phyloP scores from a whole-genome alignment of 179 eudicot species.

The Beta corolliflora region DNA sequence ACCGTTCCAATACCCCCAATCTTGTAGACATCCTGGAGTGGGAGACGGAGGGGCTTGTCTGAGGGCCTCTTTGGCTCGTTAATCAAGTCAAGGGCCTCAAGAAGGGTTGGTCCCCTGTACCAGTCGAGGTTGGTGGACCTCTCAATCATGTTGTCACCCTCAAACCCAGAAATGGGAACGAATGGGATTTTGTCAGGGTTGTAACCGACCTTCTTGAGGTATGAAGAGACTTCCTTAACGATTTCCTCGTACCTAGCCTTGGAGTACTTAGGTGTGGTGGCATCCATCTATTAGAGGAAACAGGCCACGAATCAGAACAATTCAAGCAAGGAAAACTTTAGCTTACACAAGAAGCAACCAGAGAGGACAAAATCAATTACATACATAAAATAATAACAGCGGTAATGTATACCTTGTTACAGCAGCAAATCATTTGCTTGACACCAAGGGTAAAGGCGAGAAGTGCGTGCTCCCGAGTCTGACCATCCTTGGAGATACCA shows the following conservation, averaged over 20 bases:
- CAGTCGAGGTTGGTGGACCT: conserved; percentile 47
- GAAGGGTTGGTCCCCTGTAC: conserved; percentile 46
- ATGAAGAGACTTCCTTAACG: conserved; percentile 43
- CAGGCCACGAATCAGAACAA: background rate
- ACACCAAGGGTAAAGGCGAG: conserved; percentile 43
- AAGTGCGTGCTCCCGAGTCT: conserved; percentile 37
- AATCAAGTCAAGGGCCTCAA: conserved; percentile 33
- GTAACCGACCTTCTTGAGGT: conserved; percentile 45
- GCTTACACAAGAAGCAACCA: background rate
- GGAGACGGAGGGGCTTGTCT: conserved; percentile 41
- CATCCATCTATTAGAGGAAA: conserved; percentile 30
- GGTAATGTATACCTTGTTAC: conserved; percentile 33
- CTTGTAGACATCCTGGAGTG: conserved; percentile 47
- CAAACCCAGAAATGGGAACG: conserved; percentile 41
- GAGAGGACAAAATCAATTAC: background rate
- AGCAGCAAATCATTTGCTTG: conserved; percentile 38
- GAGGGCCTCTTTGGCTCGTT: conserved; percentile 39
- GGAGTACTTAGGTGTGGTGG: conserved; percentile 46
- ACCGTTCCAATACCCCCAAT: conserved; percentile 44
- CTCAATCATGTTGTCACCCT: conserved; percentile 47
- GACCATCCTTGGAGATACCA: conserved; percentile 43
- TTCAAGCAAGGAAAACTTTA: background rate
- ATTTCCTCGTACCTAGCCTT: conserved; percentile 44
- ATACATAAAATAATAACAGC: background rate
- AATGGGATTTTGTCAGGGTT: conserved; percentile 41